phyloP scores from a whole-genome alignment of 345 rosid genomes.

The Lagerstroemia speciosa region DNA sequence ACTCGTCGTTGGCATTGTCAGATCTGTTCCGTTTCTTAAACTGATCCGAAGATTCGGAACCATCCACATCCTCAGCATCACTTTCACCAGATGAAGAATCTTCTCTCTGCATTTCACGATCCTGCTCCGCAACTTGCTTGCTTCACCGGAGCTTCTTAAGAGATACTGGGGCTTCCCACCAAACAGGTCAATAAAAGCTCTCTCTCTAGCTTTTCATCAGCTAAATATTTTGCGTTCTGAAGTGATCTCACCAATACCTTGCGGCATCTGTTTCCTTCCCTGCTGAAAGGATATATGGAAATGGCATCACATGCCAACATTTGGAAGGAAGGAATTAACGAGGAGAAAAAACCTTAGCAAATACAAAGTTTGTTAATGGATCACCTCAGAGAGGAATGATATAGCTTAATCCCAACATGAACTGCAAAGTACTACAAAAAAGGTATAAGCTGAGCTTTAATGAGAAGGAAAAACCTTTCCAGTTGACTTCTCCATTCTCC shows the following conservation, averaged over 20 bases:
- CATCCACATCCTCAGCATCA: slow-evolving; percentile 29
- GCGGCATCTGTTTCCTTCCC: slow-evolving; percentile 68
- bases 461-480: slow-evolving; percentile 41
- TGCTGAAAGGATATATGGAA: slow-evolving; percentile 23
- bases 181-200: slow-evolving; percentile 61
- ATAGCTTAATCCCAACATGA: too few relatives aligned
- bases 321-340: neutral
- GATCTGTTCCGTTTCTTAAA: too few relatives aligned
- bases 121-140: slow-evolving; percentile 11
- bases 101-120: neutral
- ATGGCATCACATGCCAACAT: neutral
- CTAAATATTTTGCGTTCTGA: slow-evolving; percentile 67
- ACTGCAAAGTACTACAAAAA: neutral
- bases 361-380: neutral
- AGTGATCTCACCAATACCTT: slow-evolving; percentile 71
- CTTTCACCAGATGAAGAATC: slow-evolving; percentile 15
- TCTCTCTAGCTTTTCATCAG: slow-evolving; percentile 77
- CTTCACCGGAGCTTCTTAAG: slow-evolving; percentile 10
- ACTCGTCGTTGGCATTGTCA: slow-evolving; percentile 18
- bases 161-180: slow-evolving; percentile 29
- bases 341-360: neutral
- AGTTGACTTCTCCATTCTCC: slow-evolving; percentile 34
- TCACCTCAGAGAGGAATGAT: neutral
- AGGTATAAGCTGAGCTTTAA: neutral
- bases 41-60: slow-evolving; percentile 31